Percentiles rank a stretch among this genome's conserved stretches.
Conservation (phyloP, 1,139 yeast genomes). For the Scheffersomyces titani region DNA sequence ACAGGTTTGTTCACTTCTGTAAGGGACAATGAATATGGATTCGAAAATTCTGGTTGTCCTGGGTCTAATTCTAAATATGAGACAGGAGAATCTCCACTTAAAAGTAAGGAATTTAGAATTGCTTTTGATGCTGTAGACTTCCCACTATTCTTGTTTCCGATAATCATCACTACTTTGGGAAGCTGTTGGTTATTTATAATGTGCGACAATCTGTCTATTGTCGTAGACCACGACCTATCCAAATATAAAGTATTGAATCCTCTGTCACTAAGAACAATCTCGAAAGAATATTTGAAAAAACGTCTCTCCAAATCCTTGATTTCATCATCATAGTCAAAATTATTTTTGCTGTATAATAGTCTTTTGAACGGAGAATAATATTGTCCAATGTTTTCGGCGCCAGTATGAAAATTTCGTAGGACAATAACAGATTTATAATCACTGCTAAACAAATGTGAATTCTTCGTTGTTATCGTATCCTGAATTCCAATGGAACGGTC, state of each 20-base stretch:
- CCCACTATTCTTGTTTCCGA: constrained; percentile 72
- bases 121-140: constrained; percentile 72
- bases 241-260: constrained; percentile 27
- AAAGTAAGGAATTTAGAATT: constrained; percentile 47
- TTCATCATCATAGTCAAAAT: constrained; percentile 12
- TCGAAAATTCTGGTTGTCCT: constrained; percentile 82
- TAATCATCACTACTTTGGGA: constrained; percentile 28
- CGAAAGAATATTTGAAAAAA: constrained; percentile 33
- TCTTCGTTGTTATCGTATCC: constrained; percentile 25
- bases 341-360: constrained; percentile 23
- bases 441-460: constrained; percentile 33
- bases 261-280: constrained; percentile 31
- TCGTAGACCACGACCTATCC: constrained; percentile 21
- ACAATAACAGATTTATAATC: constrained; percentile 47
- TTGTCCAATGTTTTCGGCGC: constrained; percentile 47
- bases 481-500: constrained; percentile 15
- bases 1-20: constrained; percentile 21
- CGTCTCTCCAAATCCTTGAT: constrained; percentile 7
- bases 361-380: constrained; percentile 54
- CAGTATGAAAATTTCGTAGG: constrained; percentile 38
- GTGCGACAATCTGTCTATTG: constrained; percentile 8
- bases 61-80: constrained; percentile 82
- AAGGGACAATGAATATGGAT: constrained; percentile 70
- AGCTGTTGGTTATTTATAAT: constrained; percentile 3
- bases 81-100: constrained; percentile 16